Base-by-base conservation (phyloP, 2,329 filamentous ascomycete species). In the Pseudocercospora eumusae region DNA sequence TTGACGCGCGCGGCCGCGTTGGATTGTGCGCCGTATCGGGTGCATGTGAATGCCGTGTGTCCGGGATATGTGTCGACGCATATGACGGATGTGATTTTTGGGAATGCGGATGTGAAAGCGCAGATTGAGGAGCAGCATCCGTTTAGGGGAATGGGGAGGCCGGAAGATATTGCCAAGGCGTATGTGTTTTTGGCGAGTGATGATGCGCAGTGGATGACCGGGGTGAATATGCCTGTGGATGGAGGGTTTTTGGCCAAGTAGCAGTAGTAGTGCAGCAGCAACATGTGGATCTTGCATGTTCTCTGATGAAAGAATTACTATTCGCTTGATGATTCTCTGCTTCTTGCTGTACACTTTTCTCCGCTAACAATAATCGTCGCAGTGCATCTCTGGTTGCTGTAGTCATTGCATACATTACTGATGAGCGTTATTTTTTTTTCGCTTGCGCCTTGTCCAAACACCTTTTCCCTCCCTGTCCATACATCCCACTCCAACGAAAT, bases 151-250 rank as follows among this genome's bases (percentile, higher is more conserved):
- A 9, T 64, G 27, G 66, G 66, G 6, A 56, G 56, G 45, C 64
- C 66, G 25, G 62, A 66, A 31, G 66, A 68, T 60, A 56, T 68
- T 36, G 66, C 66, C 7, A 64, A 62, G 50, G 66, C 61, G 13
- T 68, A 68, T 62, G 49, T 68, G 28, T 68, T 68, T 54, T 49
- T 68, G 23, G 66, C 66, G 55, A 65, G 62, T 54, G 66, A 68
- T 53, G 66, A 68, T 59, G 66, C 66, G 25, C 40, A 49, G 21
- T 68, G 66, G 66, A 68, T 68, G 49, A 66, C 56, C 11, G 66
- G 66, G 25, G 64, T 61, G 40, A 64, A 64, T 40, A 54, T 64
- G 49, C 59, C 59, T 28, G 62, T 64, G 3, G 62, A 64, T 59
- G 62, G 62, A 50, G 62, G 61, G 10, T 65, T 61, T 36, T 50